Evolutionary conservation across 2,329 filamentous ascomycete genomes (phyloP).

Genomic region (Cladosporium austrohemisphaericum): DNA sequence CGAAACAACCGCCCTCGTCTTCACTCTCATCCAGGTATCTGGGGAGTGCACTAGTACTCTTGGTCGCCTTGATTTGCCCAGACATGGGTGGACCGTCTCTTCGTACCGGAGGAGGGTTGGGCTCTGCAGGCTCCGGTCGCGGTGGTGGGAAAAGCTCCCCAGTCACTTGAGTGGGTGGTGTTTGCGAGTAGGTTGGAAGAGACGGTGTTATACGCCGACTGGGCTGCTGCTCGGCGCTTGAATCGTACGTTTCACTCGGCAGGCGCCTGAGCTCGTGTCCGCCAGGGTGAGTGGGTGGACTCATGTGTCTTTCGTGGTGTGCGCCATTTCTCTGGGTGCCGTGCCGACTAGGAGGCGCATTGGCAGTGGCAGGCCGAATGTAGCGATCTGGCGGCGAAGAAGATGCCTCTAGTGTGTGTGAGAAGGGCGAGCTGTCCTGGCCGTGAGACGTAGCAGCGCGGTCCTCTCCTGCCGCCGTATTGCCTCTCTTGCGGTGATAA

Average conservation of each 20-base stretch:
- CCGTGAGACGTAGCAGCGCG: conserved; percentile 1
- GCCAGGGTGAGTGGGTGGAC: background rate
- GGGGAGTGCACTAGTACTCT: conserved; percentile 25
- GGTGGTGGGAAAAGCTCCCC: conserved; percentile 32
- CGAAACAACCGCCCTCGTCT: conserved; percentile 30
- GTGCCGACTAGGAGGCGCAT: conserved; percentile 14
- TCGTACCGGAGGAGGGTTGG: conserved; percentile 18
- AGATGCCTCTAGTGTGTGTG: background rate
- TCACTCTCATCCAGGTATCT: conserved; percentile 20
- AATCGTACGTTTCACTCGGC: background rate
- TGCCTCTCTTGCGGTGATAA: conserved; percentile 27
- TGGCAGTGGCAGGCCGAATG: conserved; percentile 5
- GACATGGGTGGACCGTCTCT: conserved; percentile 29
- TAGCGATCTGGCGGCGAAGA: conserved; percentile 3
- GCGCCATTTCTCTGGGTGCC: background rate
- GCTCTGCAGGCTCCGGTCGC: conserved; percentile 8
- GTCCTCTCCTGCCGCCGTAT: conserved; percentile 14
- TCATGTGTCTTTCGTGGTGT: conserved; percentile 5
- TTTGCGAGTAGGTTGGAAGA: background rate
- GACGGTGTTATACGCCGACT: background rate
- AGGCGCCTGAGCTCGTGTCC: background rate
- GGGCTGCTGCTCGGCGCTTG: background rate
- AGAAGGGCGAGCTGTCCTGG: background rate
- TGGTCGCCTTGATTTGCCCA: conserved; percentile 32
- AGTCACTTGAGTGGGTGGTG: conserved; percentile 16